A percentile compares a stretch with the other conserved stretches of the same genome.
Conservation (phyloP, 2,329 filamentous ascomycete species). For the Grosmannia clavigera region DNA sequence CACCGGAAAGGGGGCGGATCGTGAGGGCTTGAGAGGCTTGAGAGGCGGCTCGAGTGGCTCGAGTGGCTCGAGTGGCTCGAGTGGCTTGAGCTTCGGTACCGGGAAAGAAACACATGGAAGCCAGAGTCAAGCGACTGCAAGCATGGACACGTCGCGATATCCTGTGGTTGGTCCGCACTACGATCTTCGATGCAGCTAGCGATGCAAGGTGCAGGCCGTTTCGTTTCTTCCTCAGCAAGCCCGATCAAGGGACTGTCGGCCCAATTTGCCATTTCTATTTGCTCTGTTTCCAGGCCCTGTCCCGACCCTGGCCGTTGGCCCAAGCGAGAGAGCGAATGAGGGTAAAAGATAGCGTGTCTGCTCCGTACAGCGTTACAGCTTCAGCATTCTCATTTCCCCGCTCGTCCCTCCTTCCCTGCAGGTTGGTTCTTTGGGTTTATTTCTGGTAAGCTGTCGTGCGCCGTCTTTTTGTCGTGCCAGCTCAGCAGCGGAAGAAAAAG, state of each 20-base stretch:
- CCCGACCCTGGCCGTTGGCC: neutral
- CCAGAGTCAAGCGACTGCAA: neutral
- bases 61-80: neutral
- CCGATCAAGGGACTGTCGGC: neutral
- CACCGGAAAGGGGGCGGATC: neutral
- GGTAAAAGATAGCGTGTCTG: neutral
- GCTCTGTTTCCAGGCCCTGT: too few relatives aligned
- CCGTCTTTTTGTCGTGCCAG: neutral
- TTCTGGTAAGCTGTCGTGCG: neutral
- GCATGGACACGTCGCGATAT: neutral
- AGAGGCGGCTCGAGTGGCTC: neutral
- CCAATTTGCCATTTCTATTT: too few relatives aligned
- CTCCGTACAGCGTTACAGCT: neutral
- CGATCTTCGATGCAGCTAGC: neutral
- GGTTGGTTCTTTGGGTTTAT: neutral
- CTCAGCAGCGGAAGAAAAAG: neutral
- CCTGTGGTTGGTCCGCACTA: neutral
- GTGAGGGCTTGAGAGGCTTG: neutral
- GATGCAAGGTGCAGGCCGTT: neutral
- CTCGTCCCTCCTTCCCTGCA: neutral
- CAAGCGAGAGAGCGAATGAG: neutral
- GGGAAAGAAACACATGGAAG: neutral
- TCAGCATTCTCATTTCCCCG: too few relatives aligned
- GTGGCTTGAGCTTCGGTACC: neutral
- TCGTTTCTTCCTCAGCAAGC: neutral